phyloP scores from a whole-genome alignment of 176 grass and related monocot species.

The Elaeis guineensis region DNA sequence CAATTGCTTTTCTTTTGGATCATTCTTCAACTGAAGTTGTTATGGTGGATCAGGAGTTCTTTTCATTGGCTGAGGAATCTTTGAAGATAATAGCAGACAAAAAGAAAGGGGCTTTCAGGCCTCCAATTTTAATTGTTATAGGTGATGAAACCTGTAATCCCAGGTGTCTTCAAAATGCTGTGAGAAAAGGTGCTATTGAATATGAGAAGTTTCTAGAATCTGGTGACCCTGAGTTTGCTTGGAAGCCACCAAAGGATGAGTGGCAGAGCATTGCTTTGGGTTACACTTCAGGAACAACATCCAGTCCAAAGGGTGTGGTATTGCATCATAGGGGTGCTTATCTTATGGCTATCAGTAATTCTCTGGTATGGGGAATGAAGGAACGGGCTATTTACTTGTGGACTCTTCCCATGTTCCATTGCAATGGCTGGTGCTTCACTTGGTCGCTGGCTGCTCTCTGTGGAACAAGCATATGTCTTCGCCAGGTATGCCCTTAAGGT shows the following conservation, averaged over 20 bases:
- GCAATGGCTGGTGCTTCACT: slow-evolving; percentile 90
- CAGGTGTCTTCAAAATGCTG: slow-evolving; percentile 40
- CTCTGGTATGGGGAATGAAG: slow-evolving; percentile 63
- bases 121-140: slow-evolving; percentile 52
- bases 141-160: slow-evolving; percentile 50
- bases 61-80: slow-evolving; percentile 65
- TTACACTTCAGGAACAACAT: slow-evolving; percentile 87
- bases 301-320: slow-evolving; percentile 85
- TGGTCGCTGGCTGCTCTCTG: slow-evolving; percentile 82
- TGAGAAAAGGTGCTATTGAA: slow-evolving; percentile 57
- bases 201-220: slow-evolving; percentile 84
- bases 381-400: slow-evolving; percentile 72
- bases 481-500: slow-evolving; percentile 40
- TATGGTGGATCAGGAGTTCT: slow-evolving; percentile 91
- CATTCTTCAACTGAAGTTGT: slow-evolving; percentile 64
- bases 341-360: slow-evolving; percentile 70
- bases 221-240: slow-evolving; percentile 51
- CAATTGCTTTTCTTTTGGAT: slow-evolving; percentile 69
- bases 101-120: slow-evolving; percentile 45
- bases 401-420: slow-evolving; percentile 97
- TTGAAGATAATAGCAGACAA: slow-evolving; percentile 49
- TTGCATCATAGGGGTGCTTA: slow-evolving; percentile 84
- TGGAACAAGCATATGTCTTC: slow-evolving; percentile 91
- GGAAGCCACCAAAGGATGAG: slow-evolving; percentile 80
- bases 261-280: slow-evolving; percentile 90